Conservation (phyloP, 2,329 filamentous ascomycete genomes). For the Pyrenochaeta sp. region DNA sequence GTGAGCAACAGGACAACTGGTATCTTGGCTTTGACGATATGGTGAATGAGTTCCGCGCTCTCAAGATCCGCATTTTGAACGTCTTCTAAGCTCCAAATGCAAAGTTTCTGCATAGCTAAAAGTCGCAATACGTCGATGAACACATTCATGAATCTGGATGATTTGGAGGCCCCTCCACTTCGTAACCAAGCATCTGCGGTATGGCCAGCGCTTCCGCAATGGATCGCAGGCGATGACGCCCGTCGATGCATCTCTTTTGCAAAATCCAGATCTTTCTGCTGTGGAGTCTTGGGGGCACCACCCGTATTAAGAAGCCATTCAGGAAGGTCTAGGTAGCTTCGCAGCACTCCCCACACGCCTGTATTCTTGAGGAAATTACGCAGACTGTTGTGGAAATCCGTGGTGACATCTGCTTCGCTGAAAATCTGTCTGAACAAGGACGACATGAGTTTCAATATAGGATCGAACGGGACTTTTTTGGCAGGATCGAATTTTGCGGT, state of each 20-base stretch:
- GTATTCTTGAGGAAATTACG: conserved; percentile 61
- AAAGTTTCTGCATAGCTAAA: conserved; percentile 82
- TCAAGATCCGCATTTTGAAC: conserved; percentile 90
- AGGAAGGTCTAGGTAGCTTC: conserved; percentile 66
- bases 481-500: conserved; percentile 67
- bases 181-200: conserved; percentile 56
- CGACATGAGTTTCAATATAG: conserved; percentile 66
- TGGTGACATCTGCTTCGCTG: conserved; percentile 68
- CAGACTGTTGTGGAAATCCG: conserved; percentile 67
- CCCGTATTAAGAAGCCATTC: conserved; percentile 66
- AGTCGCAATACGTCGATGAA: conserved; percentile 86
- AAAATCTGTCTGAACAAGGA: conserved; percentile 70
- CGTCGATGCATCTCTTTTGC: conserved; percentile 25
- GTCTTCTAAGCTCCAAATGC: conserved; percentile 88
- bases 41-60: conserved; percentile 80
- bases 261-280: conserved; percentile 31
- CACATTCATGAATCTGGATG: conserved; percentile 82
- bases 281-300: conserved; percentile 27
- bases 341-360: conserved; percentile 63
- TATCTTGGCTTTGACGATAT: conserved; percentile 79
- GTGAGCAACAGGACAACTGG: conserved; percentile 76
- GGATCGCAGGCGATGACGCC: conserved; percentile 44
- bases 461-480: conserved; percentile 67
- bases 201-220: conserved; percentile 45
- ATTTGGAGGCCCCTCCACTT: conserved; percentile 55